These are phyloP conservation scores for Cytospora schulzeri DNA, from an alignment of 2,329 filamentous ascomycete genomes.

Conservation along the genomic window DNA sequence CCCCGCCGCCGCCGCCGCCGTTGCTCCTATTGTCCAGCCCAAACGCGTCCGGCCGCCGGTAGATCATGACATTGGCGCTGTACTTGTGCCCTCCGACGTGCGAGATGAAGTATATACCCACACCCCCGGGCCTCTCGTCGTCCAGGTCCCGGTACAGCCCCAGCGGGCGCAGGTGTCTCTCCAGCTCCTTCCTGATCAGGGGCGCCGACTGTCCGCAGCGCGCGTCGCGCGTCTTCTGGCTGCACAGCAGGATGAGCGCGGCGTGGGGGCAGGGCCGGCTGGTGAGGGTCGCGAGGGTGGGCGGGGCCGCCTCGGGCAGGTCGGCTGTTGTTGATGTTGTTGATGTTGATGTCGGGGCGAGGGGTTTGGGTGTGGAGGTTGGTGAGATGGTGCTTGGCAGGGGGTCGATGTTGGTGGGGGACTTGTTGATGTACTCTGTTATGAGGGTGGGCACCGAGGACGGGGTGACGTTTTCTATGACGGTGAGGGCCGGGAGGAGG, in stretches of 20 bases:
- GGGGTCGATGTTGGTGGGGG: conserved; percentile 73
- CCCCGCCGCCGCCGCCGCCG: conserved; percentile 40
- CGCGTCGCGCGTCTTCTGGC: conserved; percentile 89
- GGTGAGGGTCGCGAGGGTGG: conserved; percentile 38
- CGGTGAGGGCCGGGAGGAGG: conserved; percentile 80
- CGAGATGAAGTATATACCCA: conserved; percentile 94
- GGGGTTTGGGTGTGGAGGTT: conserved; percentile 41
- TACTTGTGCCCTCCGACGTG: conserved; percentile 98
- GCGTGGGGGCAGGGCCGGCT: conserved; percentile 75
- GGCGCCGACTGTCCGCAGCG: conserved; percentile 94
- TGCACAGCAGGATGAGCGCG: conserved; percentile 89
- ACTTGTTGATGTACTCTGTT: conserved; percentile 65
- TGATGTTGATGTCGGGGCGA: conserved; percentile 31
- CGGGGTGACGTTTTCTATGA: conserved; percentile 83
- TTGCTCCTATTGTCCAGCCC: conserved; percentile 48
- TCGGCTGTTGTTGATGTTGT: neutral
- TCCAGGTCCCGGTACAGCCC: conserved; percentile 85
- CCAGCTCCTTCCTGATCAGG: conserved; percentile 82
- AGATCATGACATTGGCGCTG: conserved; percentile 90
- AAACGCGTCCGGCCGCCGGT: conserved; percentile 66
- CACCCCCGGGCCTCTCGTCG: conserved; percentile 86
- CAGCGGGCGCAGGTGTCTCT: conserved; percentile 76
- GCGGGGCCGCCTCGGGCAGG: conserved; percentile 34
- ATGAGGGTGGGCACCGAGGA: conserved; percentile 72
- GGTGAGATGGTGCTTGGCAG: conserved; percentile 41